These are phyloP conservation scores for Rhododendron williamsianum DNA, from an alignment of 148 eudicot species.

Conservation along the genomic window DNA sequence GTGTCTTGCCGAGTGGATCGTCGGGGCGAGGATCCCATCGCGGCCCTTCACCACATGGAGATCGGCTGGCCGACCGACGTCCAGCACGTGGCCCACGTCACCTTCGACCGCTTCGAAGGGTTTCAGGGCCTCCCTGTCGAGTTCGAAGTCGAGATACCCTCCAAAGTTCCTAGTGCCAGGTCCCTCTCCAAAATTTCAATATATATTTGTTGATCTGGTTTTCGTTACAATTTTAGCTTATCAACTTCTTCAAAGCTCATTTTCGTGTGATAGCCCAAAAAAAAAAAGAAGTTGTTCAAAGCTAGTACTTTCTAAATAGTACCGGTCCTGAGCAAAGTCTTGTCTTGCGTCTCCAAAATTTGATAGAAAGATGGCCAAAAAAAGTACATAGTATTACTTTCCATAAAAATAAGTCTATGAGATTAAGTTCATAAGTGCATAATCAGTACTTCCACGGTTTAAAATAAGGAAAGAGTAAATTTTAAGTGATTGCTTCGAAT, in stretches of 20 bases:
- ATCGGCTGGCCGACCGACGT: conserved; percentile 97
- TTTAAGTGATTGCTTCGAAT: neutral
- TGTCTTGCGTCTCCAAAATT: neutral
- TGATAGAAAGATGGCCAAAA: neutral
- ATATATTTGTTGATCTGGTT: neutral
- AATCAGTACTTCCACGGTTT: neutral
- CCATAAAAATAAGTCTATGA: neutral
- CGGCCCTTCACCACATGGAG: conserved; percentile 61
- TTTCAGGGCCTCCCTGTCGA: conserved; percentile 85
- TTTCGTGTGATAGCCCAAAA: no score
- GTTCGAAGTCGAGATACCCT: conserved; percentile 62
- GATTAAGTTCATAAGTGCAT: neutral
- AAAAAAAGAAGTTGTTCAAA: no score
- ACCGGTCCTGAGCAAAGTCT: neutral
- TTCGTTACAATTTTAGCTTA: neutral
- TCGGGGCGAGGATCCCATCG: conserved; percentile 27
- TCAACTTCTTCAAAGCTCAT: neutral
- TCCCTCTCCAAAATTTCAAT: conserved; percentile 3
- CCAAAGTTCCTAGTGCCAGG: conserved; percentile 88
- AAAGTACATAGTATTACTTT: neutral
- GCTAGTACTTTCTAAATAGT: no score
- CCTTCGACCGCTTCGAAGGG: conserved; percentile 82
- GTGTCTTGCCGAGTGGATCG: conserved; percentile 41
- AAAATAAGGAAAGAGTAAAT: neutral
- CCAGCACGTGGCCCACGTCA: conserved; percentile 84